Evolutionary conservation across 2,329 filamentous ascomycete species (phyloP), one percentile per base, ranked within the genome.

Genomic region (Colletotrichum chrysophilum): DNA sequence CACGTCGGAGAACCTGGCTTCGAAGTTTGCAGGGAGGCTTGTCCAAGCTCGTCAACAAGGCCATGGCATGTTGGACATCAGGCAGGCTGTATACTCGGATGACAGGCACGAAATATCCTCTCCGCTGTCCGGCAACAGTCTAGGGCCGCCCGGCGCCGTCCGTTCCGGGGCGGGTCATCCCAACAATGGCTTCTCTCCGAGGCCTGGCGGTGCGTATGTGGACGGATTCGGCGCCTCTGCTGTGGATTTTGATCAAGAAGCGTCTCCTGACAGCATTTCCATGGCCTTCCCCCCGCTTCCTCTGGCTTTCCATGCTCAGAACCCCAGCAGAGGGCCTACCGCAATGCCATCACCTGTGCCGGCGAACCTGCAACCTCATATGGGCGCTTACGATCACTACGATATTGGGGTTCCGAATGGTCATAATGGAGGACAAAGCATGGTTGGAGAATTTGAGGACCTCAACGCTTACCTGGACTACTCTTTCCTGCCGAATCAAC

Each of bases 201-300:
- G 18, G 7, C 65, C 48, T 4, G 64, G 52, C n/a, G 5, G 30
- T 4, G 48, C 14, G 18, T 55, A 62, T 5, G 28, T 62, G n/a
- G 38, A 21, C 16, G 30, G 24, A 9, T 62, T 72, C 10, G 38
- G 62, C 13, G 36, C 28, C n/a, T 62, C 62, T 5, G 21, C 4
- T 14, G 67, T 76, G 55, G 70, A 76, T 36, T 76, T 67, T 21
- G 76, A 76, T 21, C 66, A 77, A 66, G 73, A 77, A 34, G 61
- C 73, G 6, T 77, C 66, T 9, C 69, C 73, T 7, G 69, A 72
- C 26, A 77, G 78, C 65, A 81, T 84, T 36, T 81, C 82, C 5
- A 73, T 84, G 10, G 83, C 83, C 4, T 84, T 84, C 38, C 83
- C 82, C 14, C 83, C 83, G 1, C 67, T 84, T 7, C 82, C 83